Conservation (phyloP, 495 filamentous ascomycete species). For the Tuber borchii region DNA sequence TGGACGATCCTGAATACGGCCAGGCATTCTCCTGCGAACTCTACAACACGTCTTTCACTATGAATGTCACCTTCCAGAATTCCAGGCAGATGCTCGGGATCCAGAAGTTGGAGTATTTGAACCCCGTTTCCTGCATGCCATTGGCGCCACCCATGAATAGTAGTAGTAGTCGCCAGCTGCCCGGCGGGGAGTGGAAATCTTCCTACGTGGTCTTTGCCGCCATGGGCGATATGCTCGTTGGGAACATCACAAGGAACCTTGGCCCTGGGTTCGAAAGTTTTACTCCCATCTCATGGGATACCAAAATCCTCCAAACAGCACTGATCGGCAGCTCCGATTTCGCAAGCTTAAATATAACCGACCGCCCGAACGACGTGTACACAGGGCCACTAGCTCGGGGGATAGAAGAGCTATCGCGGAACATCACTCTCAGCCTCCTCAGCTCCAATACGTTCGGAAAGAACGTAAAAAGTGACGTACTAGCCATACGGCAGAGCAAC, state of each 20-base stretch:
- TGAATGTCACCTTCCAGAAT: background rate
- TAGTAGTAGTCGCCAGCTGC: background rate
- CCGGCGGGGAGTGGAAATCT: background rate
- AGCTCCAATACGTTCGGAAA: background rate
- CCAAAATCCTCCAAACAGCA: background rate
- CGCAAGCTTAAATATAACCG: background rate
- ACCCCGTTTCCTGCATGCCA: background rate
- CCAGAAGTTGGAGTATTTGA: background rate
- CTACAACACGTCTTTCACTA: background rate
- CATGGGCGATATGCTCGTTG: background rate
- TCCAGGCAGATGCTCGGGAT: background rate
- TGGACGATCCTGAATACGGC: background rate
- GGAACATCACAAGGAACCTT: background rate
- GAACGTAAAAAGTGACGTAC: background rate
- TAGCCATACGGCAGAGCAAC: background rate
- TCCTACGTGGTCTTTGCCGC: background rate
- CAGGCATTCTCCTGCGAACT: background rate
- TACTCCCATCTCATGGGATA: background rate
- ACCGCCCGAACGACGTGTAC: background rate
- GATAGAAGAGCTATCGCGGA: background rate
- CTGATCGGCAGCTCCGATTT: background rate
- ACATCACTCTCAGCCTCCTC: background rate
- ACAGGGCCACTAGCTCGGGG: background rate
- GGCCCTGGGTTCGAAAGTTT: background rate
- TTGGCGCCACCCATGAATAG: background rate